These are phyloP conservation scores for Fragilariopsis cylindrus DNA, from an alignment of 108 stramenopile species.

Conservation along the genomic window DNA sequence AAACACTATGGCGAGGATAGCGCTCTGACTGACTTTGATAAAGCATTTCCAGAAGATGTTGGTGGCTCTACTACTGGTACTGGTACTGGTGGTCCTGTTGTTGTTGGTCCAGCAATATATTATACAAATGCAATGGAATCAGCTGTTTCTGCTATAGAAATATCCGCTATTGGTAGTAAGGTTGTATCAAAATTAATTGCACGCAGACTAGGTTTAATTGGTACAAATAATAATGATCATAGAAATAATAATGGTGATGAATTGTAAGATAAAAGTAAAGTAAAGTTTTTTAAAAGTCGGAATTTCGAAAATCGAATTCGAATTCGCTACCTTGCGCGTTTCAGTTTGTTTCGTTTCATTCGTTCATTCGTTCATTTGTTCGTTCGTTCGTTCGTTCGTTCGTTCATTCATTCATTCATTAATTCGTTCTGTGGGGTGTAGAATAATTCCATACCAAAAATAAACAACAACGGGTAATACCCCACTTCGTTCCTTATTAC, in stretches of 20 bases:
- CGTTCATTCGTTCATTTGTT: too few relatives aligned
- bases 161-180: slow-evolving; percentile 75
- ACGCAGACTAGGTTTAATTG: slow-evolving; percentile 45
- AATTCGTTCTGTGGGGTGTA: too few relatives aligned
- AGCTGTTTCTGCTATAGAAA: slow-evolving; percentile 70
- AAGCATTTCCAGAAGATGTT: slow-evolving; percentile 32
- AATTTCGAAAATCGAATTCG: too few relatives aligned
- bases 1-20: background rate
- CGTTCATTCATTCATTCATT: too few relatives aligned
- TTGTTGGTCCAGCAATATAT: slow-evolving; percentile 56
- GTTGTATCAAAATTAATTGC: slow-evolving; percentile 80
- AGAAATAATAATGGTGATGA: slow-evolving; percentile 24
- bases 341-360: too few relatives aligned
- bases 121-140: slow-evolving; percentile 78
- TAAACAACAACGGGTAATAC: too few relatives aligned
- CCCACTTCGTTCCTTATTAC: too few relatives aligned
- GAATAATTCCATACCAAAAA: too few relatives aligned
- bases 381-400: too few relatives aligned
- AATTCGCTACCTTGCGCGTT: too few relatives aligned
- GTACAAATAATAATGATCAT: background rate
- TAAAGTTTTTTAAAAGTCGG: background rate
- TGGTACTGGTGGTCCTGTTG: slow-evolving; percentile 28
- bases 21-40: too few relatives aligned
- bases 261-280: slow-evolving; percentile 9
- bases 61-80: slow-evolving; percentile 30